Base-by-base conservation (phyloP, 495 filamentous ascomycete species). In the Thermochaetoides thermophila region DNA sequence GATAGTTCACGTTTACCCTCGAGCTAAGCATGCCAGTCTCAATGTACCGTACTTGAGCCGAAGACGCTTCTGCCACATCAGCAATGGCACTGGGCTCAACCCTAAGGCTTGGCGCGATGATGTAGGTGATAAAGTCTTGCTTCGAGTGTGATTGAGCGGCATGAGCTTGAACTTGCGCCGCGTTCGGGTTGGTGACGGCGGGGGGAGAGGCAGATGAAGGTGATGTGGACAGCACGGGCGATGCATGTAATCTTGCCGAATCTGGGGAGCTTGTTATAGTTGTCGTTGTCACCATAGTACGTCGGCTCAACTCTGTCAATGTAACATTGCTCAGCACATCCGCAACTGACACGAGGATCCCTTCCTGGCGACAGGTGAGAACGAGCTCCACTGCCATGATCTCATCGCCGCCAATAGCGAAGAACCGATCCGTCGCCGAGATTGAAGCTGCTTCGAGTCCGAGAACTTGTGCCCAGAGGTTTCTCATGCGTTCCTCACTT, bases 1-100 rank as follows among this genome's bases (percentile, higher is more conserved):
- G 44, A 38, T 62, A 61, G 43, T 61, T 57, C 42, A 64, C 45
- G 33, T 60, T 59, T 2, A 58, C 54, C 7, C 52, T 44, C 17
- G 43, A 50, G 4, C 45, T 43, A 9, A 62, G 48, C 59, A 62
- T 63, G 17, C 52, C 62, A 8, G 59, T 59, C 48, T 66, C 62
- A 25, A 66, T 49, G 37, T 56, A 55, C 26, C 50, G 48, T 19
- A 61, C 57, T 43, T 66, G 62, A 2, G 56, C 43, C 1, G 57
- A 52, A 1, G 62, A 55, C 13, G 61, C 57, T 37, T 63, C 58
- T 5, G 58, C 54, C 7, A 53, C 54, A 29, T 62, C 61, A 32
- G 55, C 54, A 33, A 66, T 55, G 1, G 46, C 32, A 27, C 44
- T 44, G 1, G 34, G 39, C 16, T 63, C 53, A 0, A 56, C 47